phyloP scores from a whole-genome alignment of 148 eudicot species.

The Salicornia ramosissima region DNA sequence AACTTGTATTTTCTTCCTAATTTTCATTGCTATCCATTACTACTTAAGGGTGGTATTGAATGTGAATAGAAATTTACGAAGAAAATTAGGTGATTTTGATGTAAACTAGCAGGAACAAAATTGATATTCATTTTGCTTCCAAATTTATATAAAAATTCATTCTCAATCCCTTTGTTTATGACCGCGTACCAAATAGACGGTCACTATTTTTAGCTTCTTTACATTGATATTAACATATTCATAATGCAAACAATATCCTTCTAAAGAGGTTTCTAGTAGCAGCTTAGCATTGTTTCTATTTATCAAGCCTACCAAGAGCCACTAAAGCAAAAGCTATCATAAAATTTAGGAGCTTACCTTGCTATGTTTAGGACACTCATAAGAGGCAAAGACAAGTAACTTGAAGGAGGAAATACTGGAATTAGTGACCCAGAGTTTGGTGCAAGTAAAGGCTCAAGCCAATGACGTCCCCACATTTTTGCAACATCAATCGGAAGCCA shows the following conservation, averaged over 20 bases:
- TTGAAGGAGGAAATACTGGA: conserved; percentile 77
- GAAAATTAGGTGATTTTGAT: too few relatives aligned
- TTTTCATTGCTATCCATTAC: too few relatives aligned
- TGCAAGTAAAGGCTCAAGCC: conserved; percentile 86
- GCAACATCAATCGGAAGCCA: conserved; percentile 99
- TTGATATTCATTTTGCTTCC: too few relatives aligned
- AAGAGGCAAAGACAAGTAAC: conserved; percentile 81
- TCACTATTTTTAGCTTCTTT: not conserved
- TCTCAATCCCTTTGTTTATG: too few relatives aligned
- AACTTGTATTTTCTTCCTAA: too few relatives aligned
- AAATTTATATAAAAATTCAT: too few relatives aligned
- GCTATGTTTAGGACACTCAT: conserved; percentile 90
- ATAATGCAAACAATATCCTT: not conserved
- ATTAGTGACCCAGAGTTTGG: conserved; percentile 62
- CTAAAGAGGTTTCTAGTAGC: not conserved
- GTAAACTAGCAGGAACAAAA: too few relatives aligned
- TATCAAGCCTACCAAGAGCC: not conserved
- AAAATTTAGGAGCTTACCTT: conserved; percentile 44
- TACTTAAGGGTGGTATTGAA: too few relatives aligned
- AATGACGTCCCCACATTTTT: conserved; percentile 96
- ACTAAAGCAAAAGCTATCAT: not conserved
- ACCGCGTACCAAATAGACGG: too few relatives aligned
- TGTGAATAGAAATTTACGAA: too few relatives aligned
- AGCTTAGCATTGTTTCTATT: not conserved
- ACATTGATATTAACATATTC: not conserved